Base-by-base conservation (phyloP, 2,329 filamentous ascomycete species). In the Aureobasidium musti region DNA sequence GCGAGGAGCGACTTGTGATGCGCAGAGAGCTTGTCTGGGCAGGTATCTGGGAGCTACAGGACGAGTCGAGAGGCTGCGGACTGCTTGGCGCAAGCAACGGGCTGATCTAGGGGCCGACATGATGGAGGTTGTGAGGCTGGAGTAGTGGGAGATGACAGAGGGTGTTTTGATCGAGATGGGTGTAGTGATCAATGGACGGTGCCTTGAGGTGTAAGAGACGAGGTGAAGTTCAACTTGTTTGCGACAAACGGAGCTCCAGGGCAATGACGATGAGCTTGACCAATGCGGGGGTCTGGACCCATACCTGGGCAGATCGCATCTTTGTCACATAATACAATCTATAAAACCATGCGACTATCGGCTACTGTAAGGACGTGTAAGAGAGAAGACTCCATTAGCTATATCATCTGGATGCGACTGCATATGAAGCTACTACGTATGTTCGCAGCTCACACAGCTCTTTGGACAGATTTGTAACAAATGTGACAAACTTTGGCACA, bases 81-180 rank as follows among this genome's bases (percentile, higher is more conserved):
- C 47, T 28, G 68, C 67, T 67, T 71, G 71, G 66, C 67, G 70
- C 49, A 72, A 49, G 57, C 73, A 56, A 47, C 72, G 71, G 23
- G 64, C 67, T 23, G 70, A 68, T 67, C 69, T 65, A 50, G 70
- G 69, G 13, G 71, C 68, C 33, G 72, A 73, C 72, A 74, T 74
- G 21, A 7, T 45, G 11, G 47, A 14, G 4, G 1, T 23, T 45
- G 63, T 26, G 17, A 28, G 21, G 11, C 19, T n/a, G 35, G 26
- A 19, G 23, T 17, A n/a, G 7, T 10, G 5, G 19, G 50, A 13
- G 14, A 7, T 4, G 33, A 35, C 14, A 14, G 11, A 19, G 19
- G 59, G 3, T 41, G 21, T 14, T 52, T 30, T n/a, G 7, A 23
- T 19, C 21, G 13, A 37, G 26, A 45, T 37, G 33, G 19, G 7